Evolutionary conservation across 352 stramenopile genomes (phyloP).

Genomic region (Peronosclerospora sorghi): DNA sequence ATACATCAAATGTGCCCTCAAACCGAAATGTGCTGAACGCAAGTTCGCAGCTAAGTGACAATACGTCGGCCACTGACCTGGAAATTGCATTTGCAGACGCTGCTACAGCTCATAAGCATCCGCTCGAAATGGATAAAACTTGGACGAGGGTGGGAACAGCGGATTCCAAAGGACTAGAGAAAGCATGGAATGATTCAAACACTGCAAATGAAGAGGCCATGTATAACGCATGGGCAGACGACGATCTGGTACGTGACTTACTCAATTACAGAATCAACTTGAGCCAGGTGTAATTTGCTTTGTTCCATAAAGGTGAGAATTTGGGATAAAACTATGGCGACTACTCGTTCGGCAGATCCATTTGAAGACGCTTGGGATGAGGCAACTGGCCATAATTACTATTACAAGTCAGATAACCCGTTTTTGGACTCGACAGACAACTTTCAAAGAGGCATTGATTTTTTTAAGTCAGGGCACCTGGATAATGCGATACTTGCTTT

Average conservation of each 20-base stretch:
- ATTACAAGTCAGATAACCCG: slow-evolving; percentile 69
- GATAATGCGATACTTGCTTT: slow-evolving; percentile 90
- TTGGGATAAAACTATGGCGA: slow-evolving; percentile 70
- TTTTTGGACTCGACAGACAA: slow-evolving; percentile 53
- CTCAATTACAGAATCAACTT: neutral
- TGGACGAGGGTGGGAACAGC: slow-evolving; percentile 27
- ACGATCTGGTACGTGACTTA: slow-evolving; percentile 34
- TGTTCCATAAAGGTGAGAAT: slow-evolving; percentile 33
- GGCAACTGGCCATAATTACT: slow-evolving; percentile 42
- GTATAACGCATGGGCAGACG: slow-evolving; percentile 47
- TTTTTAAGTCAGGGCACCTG: slow-evolving; percentile 88
- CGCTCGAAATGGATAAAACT: slow-evolving; percentile 28
- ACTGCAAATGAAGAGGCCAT: slow-evolving; percentile 42
- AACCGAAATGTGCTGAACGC: slow-evolving; percentile 58
- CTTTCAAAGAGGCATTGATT: slow-evolving; percentile 58
- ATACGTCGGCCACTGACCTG: slow-evolving; percentile 21
- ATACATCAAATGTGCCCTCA: slow-evolving; percentile 32
- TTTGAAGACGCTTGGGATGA: slow-evolving; percentile 74
- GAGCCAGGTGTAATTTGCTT: neutral
- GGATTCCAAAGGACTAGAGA: slow-evolving; percentile 24
- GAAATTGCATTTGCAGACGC: slow-evolving; percentile 42
- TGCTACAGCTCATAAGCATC: slow-evolving; percentile 12
- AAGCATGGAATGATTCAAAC: slow-evolving; percentile 36
- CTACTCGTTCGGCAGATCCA: slow-evolving; percentile 52
- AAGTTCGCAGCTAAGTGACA: slow-evolving; percentile 33